Percentiles rank a stretch among this genome's conserved stretches.
Evolutionary conservation across 768 basidiomycete species (phyloP).

Genomic region (Auricularia heimuer): DNA sequence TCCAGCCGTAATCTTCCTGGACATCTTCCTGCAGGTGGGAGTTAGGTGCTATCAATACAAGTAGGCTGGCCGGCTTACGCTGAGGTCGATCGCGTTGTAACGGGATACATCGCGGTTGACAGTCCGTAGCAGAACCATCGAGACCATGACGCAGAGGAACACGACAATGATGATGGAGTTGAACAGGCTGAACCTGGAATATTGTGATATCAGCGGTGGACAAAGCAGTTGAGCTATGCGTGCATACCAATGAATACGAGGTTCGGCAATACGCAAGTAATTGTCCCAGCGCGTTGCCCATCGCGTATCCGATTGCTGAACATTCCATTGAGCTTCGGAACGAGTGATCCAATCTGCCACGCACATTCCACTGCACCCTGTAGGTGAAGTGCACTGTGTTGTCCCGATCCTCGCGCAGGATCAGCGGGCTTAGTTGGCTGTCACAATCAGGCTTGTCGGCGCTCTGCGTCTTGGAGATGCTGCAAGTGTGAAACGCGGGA

Average conservation of each 20-base stretch:
- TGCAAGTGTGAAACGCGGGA: conserved; percentile 8
- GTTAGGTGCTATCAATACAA: conserved; percentile 4
- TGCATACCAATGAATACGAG: conserved; percentile 74
- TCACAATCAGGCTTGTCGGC: conserved; percentile 44
- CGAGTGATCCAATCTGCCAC: conserved; percentile 16
- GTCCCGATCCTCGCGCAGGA: conserved; percentile 47
- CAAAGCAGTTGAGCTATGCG: neutral
- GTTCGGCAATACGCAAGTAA: conserved; percentile 89
- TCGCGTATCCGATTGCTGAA: conserved; percentile 72
- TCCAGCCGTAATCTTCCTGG: conserved; percentile 98
- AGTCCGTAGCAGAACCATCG: conserved; percentile 77
- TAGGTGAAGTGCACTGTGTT: conserved; percentile 81
- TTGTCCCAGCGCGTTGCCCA: conserved; percentile 97
- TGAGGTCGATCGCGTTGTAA: conserved; percentile 92
- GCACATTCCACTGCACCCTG: conserved; percentile 75
- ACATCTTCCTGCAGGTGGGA: conserved; percentile 63
- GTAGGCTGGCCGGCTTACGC: conserved; percentile 35
- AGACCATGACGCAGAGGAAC: conserved; percentile 90
- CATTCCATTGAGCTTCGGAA: neutral
- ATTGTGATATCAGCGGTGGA: neutral
- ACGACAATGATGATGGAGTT: conserved; percentile 88
- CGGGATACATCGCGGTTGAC: conserved; percentile 85
- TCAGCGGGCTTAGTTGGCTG: conserved; percentile 32
- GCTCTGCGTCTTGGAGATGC: neutral
- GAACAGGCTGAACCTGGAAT: conserved; percentile 59